Evolutionary conservation across 257 asterid genomes (phyloP), one percentile per base, ranked within the genome.

Genomic region (Gynochthodes officinalis): DNA sequence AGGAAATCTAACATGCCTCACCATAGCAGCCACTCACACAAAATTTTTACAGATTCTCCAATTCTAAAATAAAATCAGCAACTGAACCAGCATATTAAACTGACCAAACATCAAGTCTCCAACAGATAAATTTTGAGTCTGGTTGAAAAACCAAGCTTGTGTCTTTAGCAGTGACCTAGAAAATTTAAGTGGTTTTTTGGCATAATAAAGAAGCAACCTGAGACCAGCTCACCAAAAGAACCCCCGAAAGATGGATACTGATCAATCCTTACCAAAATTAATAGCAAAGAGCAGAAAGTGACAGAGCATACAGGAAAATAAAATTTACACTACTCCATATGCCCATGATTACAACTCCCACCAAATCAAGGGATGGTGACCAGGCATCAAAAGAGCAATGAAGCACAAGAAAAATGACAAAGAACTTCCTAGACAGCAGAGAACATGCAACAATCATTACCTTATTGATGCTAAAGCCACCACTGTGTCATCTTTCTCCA

Each of bases 401-500:
- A 7, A 37, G 42, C 42, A 49, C 4, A 0, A 0, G 21, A 2
- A 5, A 1, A 3, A 49, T 14, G 30, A 54, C 30, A n/a, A 0
- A 54, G 15, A n/a, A 54, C 14, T 54, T 30, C 40, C 49, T 39
- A 43, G 50, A 19, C 42, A 55, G 37, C 25, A 28, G 30, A 53
- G 14, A 39, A 35, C 39, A 37, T 4, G 44, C 16, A 5, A 25
- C 15, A 60, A 32, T 8, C 42, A 53, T 74, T 84, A 93, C 97
- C 97, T 90, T 85, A 93, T 84, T 75, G 92, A 87, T 69, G 98
- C 98, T 60, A 93, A 96, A 27, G 87, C 88, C 72, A 89, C 65
- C 75, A 89, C 49, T 25, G 81, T 78, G 66, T 90, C 97, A 72
- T 90, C 88, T 83, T 87, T 89, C 89, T 93, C 96, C 91, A 90